phyloP scores from a whole-genome alignment of 805 yeast species.

The Candida suzukii region DNA sequence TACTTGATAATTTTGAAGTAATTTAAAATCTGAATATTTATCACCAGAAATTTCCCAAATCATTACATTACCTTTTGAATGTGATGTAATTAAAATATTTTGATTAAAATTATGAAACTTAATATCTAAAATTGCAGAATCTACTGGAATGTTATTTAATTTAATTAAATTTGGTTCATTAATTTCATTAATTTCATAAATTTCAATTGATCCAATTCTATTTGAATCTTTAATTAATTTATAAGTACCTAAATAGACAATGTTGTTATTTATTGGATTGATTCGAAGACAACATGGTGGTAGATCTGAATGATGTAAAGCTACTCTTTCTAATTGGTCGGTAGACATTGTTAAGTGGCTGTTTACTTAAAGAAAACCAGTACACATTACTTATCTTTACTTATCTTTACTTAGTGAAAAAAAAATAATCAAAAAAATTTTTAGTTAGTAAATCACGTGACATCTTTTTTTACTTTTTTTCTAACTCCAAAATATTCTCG shows the following conservation, averaged over 20 bases:
- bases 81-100: constrained; percentile 50
- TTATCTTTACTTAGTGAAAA: too few relatives aligned
- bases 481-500: background rate
- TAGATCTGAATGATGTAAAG: constrained; percentile 35
- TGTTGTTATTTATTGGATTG: constrained; percentile 39
- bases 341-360: too few relatives aligned
- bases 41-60: constrained; percentile 45
- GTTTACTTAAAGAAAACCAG: too few relatives aligned
- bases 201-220: constrained; percentile 58
- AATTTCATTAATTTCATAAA: constrained; percentile 24
- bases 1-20: constrained; percentile 31
- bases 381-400: too few relatives aligned
- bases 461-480: too few relatives aligned
- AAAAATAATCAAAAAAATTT: too few relatives aligned
- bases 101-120: constrained; percentile 53
- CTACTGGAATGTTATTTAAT: constrained; percentile 27
- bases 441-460: too few relatives aligned
- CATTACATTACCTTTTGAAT: constrained; percentile 70
- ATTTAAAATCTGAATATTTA: constrained; percentile 12
- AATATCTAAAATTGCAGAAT: constrained; percentile 71
- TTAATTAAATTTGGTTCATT: constrained; percentile 12
- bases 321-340: constrained; percentile 14
- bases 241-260: constrained; percentile 73
- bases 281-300: constrained; percentile 84
- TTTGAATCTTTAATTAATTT: constrained; percentile 52